Evolutionary conservation across 2,329 filamentous ascomycete genomes (phyloP), one percentile per base, ranked within the genome.

Genomic region (Graphilbum ipis-grandicollis): DNA sequence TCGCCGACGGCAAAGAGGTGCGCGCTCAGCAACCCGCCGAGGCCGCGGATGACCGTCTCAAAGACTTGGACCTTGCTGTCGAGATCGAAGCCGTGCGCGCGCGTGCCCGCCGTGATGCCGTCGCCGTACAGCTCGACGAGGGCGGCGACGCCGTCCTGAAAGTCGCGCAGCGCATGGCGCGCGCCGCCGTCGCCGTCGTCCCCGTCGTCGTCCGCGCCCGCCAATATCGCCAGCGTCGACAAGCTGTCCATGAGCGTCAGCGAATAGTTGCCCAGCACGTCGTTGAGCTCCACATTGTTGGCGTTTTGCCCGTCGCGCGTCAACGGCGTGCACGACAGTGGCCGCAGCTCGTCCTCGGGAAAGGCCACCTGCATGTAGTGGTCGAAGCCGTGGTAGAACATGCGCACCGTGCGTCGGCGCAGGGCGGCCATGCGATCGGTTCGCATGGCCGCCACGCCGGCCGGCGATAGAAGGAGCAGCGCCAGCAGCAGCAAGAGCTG

Each of bases 21-120:
- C 2, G 88, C 85, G 50, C 86, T 94, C 45, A 98, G 59, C 39
- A 98, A 62, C 1, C 90, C 90, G 13, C 90, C 90, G 33, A 93
- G 71, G 14, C 88, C 90, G 40, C 90, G 71, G 47, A 98, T 98
- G 26, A 93, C 88, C 1, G 88, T 96, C 61, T 98, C 90, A 51
- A 98, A 98, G 29, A 98, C 84, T 58, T 98, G 88, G 2, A 98
- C 90, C 57, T 96, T 98, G 60, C 86, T 93, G 56, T 98, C 88
- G 30, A 93, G 63, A 55, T 98, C 84, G 50, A 98, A 98, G 0
- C 85, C 90, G 38, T 75, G 70, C 4, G 76, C 75, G 44, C 84
- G 67, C 39, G 68, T 63, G 4, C 88, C 88, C 50, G 71, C 66
- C 7, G 81, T 83, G 5, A 66, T 65, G 2, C 86, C 88, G 56